Conservation (phyloP, 148 eudicot genomes). For the Simmondsia chinensis region DNA sequence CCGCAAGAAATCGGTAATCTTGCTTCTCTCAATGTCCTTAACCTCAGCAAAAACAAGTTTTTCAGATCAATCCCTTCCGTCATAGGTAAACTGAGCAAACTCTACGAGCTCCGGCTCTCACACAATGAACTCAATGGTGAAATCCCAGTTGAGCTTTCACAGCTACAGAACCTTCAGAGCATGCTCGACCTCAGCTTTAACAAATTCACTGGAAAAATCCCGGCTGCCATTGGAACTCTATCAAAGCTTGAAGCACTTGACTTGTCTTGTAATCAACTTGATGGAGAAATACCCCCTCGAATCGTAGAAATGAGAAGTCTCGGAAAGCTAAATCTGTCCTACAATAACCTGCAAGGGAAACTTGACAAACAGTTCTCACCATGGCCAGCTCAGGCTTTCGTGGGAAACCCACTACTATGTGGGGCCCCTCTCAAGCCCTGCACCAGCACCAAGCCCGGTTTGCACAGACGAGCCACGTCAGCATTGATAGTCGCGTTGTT, state of each 20-base stretch:
- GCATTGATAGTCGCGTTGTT: constrained; percentile 50
- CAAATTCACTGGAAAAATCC: constrained; percentile 63
- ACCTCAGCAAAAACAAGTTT: constrained; percentile 47
- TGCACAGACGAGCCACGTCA: constrained; percentile 20
- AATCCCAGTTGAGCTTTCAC: constrained; percentile 64
- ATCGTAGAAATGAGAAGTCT: constrained; percentile 78
- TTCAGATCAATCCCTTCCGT: constrained; percentile 64
- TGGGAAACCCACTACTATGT: constrained; percentile 63
- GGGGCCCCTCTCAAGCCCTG: constrained; percentile 68
- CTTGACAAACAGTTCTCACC: constrained; percentile 42
- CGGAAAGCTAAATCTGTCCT: constrained; percentile 67
- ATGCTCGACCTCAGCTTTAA: constrained; percentile 73
- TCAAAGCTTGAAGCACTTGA: constrained; percentile 67
- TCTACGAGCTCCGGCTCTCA: constrained; percentile 67
- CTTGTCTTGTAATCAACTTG: constrained; percentile 75
- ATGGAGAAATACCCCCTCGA: constrained; percentile 59
- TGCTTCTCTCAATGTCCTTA: constrained; percentile 67
- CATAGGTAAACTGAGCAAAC: constrained; percentile 61
- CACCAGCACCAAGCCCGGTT: constrained; percentile 6
- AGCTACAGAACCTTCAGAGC: constrained; percentile 69
- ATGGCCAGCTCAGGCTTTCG: constrained; percentile 67
- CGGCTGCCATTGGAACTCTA: constrained; percentile 50
- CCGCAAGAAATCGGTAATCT: constrained; percentile 59
- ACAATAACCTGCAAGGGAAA: constrained; percentile 70
- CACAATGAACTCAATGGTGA: constrained; percentile 58